phyloP scores from a whole-genome alignment of 208 protist genomes.

The Acanthamoeba castellanii region DNA sequence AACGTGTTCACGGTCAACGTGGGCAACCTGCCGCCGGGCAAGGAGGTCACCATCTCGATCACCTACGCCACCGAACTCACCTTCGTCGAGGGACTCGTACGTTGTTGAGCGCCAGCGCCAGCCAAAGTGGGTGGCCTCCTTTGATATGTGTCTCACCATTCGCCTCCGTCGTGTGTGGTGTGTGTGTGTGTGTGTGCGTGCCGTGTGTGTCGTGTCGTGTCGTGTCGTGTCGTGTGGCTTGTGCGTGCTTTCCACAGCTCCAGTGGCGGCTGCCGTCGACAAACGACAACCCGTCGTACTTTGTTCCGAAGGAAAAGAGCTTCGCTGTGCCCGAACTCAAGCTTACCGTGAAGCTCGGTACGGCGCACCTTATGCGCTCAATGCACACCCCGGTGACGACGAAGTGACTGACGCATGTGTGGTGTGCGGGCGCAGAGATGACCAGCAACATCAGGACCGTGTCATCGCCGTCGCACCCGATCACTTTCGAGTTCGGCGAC shows the following conservation, averaged over 20 bases:
- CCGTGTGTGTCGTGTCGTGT: background rate
- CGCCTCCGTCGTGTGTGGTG: background rate
- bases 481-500: constrained; percentile 34
- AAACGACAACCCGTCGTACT: constrained; percentile 16
- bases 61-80: constrained; percentile 64
- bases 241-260: background rate
- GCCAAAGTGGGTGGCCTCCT: background rate
- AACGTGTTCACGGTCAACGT: constrained; percentile 76
- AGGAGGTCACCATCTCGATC: constrained; percentile 37
- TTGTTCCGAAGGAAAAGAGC: background rate
- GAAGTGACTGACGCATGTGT: background rate
- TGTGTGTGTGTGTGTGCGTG: too few species aligned
- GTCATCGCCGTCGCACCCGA: background rate
- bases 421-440: background rate
- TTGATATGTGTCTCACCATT: background rate
- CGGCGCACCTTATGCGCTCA: background rate
- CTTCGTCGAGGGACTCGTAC: constrained; percentile 23
- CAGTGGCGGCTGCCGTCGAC: background rate
- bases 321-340: background rate
- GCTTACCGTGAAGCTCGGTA: background rate
- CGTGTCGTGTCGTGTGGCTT: background rate
- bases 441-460: constrained; percentile 7
- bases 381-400: background rate
- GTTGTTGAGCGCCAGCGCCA: background rate
- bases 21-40: constrained; percentile 67